Percentiles rank a stretch among this genome's conserved stretches.
phyloP scores from a whole-genome alignment of 2,329 filamentous ascomycete species.

The Xylariaceae sp. region DNA sequence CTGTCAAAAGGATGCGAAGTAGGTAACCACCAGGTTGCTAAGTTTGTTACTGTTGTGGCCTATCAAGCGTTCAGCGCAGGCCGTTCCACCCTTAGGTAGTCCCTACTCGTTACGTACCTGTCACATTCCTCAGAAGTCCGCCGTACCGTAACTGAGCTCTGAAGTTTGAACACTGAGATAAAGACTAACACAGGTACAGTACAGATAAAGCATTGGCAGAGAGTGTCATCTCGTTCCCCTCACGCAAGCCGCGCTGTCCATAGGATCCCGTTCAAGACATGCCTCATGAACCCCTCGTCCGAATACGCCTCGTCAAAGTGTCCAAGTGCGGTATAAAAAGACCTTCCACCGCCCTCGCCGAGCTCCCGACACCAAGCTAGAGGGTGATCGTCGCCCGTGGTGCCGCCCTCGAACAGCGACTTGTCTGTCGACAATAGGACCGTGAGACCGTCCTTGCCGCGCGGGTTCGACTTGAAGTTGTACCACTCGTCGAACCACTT shows the following conservation, averaged over 20 bases:
- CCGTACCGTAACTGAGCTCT: too few species aligned
- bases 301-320: constrained; percentile 37
- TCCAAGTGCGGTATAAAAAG: constrained; percentile 38
- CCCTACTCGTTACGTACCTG: too few species aligned
- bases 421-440: constrained; percentile 35
- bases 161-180: too few species aligned
- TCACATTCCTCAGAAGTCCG: too few species aligned
- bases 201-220: background rate
- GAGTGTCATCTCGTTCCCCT: background rate
- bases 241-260: constrained; percentile 14
- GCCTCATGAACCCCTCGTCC: constrained; percentile 27
- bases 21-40: too few species aligned
- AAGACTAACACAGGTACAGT: too few species aligned
- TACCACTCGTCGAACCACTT: constrained; percentile 40
- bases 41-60: too few species aligned
- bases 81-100: too few species aligned
- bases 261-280: constrained; percentile 21
- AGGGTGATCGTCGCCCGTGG: constrained; percentile 34
- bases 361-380: constrained; percentile 37
- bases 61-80: too few species aligned
- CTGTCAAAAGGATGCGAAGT: too few species aligned
- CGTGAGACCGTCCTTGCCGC: constrained; percentile 25
- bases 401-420: constrained; percentile 31
- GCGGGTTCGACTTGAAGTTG: constrained; percentile 33
- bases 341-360: constrained; percentile 33